Evolutionary conservation across 2,329 filamentous ascomycete genomes (phyloP), one percentile per base, ranked within the genome.

Genomic region (Chalara sp.): DNA sequence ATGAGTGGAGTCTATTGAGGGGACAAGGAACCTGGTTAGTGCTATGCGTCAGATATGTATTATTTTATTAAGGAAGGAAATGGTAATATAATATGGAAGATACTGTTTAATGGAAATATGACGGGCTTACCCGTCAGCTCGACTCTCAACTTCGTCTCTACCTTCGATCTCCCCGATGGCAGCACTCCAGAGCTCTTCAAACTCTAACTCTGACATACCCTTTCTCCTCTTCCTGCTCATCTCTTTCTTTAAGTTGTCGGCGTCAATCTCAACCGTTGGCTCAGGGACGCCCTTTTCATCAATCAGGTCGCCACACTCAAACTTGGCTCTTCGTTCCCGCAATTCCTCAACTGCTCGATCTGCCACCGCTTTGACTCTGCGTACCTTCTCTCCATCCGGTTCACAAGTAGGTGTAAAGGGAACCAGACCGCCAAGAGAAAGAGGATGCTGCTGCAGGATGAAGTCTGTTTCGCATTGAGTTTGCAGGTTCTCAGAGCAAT

Each of bases 371-470:
- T 92, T 89, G 46, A 97, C 86, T 13, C 87, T 86, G 39, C 89
- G 83, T 6, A 86, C 89, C 68, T 96, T 96, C 63, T 95, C 89
- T 54, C 90, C 90, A 67, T 99, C 95, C 0, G 93, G 87, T 69
- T 96, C 92, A 68, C 93, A 99, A 5, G 89, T 91, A 1, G 95
- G 92, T 5, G 91, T 83, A 6, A 99, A 72, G 6, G 93, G 93
- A 5, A 97, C 64, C 4, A 95, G 64, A 0, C 93, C 91, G 46
- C 84, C 83, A 0, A 96, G 67, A 0, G 90, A 86, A 28, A 97
- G 74, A 1, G 92, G 91, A 65, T 97, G 92, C 1, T 83, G 80
- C 62, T 87, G 86, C 37, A 93, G 76, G 44, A 99, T 79, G 63
- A 95, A 99, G 64, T 92, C 93, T 48, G 80, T 77, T 60, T 96